Conservation (phyloP, 139 green algal species). For the Pseudopediastrum boryanum region DNA sequence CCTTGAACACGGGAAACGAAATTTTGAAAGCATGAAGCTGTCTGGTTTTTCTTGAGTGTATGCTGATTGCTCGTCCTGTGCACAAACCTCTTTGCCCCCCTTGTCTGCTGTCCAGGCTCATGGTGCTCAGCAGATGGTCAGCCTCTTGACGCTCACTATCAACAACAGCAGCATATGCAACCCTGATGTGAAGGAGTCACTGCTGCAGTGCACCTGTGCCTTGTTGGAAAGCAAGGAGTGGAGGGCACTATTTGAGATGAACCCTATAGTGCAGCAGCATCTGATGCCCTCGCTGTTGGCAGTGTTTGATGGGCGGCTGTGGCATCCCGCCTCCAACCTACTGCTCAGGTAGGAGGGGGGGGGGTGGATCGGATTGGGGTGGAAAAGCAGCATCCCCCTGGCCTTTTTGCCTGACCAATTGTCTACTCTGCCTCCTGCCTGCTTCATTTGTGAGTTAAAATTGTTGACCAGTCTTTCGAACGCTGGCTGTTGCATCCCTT, state of each 20-base stretch:
- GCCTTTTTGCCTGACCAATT: too few species aligned
- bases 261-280: slow-evolving; percentile 36
- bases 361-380: neutral
- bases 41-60: too few species aligned
- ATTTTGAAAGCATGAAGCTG: too few species aligned
- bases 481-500: too few species aligned
- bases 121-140: too few species aligned
- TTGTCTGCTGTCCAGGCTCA: neutral
- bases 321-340: slow-evolving; percentile 68
- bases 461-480: too few species aligned
- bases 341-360: slow-evolving; percentile 19
- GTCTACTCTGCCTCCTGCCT: too few species aligned
- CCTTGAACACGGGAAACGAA: too few species aligned
- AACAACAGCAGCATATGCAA: slow-evolving; percentile 18
- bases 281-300: slow-evolving; percentile 66
- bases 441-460: too few species aligned
- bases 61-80: too few species aligned
- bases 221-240: slow-evolving; percentile 42
- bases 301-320: slow-evolving; percentile 76
- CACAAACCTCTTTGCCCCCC: too few species aligned
- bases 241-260: slow-evolving; percentile 61
- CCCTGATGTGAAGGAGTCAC: slow-evolving; percentile 44
- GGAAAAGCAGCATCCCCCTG: slow-evolving; percentile 52
- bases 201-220: slow-evolving; percentile 33
- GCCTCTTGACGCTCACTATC: too few species aligned